Evolutionary conservation across 495 filamentous ascomycete species (phyloP).

Genomic region (Penicillium tannophilum): DNA sequence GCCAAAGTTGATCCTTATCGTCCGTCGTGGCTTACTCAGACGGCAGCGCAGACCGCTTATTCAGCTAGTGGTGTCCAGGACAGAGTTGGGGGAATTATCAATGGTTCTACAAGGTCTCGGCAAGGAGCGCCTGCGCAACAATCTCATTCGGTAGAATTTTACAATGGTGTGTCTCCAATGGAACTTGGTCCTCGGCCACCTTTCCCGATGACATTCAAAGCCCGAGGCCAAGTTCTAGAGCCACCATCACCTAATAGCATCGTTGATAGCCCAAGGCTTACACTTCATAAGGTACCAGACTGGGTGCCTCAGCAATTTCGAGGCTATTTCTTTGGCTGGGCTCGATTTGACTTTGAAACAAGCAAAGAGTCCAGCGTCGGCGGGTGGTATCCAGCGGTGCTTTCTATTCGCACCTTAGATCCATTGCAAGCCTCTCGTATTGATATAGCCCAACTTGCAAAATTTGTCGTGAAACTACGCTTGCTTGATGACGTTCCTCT

Average conservation of each 20-base stretch:
- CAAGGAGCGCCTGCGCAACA: slow-evolving; percentile 14
- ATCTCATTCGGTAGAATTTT: slow-evolving; percentile 16
- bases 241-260: slow-evolving; percentile 35
- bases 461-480: slow-evolving; percentile 45
- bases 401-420: slow-evolving; percentile 46
- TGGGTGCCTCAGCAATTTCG: slow-evolving; percentile 51
- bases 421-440: slow-evolving; percentile 39
- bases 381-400: slow-evolving; percentile 56
- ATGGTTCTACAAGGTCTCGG: slow-evolving; percentile 21
- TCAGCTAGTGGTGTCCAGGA: slow-evolving; percentile 39
- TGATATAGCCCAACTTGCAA: slow-evolving; percentile 43
- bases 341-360: slow-evolving; percentile 34
- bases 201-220: slow-evolving; percentile 60
- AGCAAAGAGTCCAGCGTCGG: slow-evolving; percentile 14
- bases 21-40: slow-evolving; percentile 45
- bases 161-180: slow-evolving; percentile 21
- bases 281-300: slow-evolving; percentile 43
- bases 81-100: slow-evolving; percentile 30
- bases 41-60: slow-evolving; percentile 46
- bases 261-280: slow-evolving; percentile 17
- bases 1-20: slow-evolving; percentile 35
- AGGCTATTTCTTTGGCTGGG: slow-evolving; percentile 68
- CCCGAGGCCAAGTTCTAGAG: slow-evolving; percentile 29
- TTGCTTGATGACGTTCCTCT: slow-evolving; percentile 45
- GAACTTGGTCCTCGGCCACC: slow-evolving; percentile 57